Conservation (phyloP, 2,329 filamentous ascomycete genomes). For the Penicillium paneum region DNA sequence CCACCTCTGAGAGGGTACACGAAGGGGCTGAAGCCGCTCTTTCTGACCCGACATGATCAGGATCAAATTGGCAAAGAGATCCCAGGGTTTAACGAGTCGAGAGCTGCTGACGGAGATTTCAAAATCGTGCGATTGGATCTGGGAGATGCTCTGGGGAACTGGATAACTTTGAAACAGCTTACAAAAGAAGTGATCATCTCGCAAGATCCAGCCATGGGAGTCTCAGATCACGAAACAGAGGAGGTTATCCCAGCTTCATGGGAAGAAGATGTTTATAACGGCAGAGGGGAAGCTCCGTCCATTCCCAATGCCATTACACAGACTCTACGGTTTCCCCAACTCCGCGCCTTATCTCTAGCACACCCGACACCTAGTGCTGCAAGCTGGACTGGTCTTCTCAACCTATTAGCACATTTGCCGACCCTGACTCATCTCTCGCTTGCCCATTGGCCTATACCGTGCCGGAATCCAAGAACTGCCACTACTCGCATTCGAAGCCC, state of each 20-base stretch:
- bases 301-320: constrained; percentile 25
- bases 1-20: constrained; percentile 38
- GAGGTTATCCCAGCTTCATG: constrained; percentile 38
- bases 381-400: constrained; percentile 56
- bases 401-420: constrained; percentile 52
- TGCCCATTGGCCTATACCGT: constrained; percentile 60
- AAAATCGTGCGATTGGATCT: constrained; percentile 55
- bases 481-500: constrained; percentile 44
- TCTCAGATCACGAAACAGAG: constrained; percentile 1
- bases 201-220: constrained; percentile 7
- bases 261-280: constrained; percentile 35
- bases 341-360: constrained; percentile 59
- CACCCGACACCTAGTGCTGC: constrained; percentile 44
- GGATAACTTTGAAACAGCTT: constrained; percentile 50
- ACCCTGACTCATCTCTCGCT: constrained; percentile 61
- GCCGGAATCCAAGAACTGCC: constrained; percentile 53
- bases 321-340: constrained; percentile 47
- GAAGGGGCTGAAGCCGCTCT: constrained; percentile 51
- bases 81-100: constrained; percentile 4
- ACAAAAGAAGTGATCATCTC: constrained; percentile 41
- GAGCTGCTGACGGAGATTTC: constrained; percentile 28
- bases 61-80: constrained; percentile 7
- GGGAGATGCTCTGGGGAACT: constrained; percentile 48
- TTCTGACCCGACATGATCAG: constrained; percentile 31
- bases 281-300: not conserved